Percentiles rank a stretch among this genome's conserved stretches.
These are phyloP conservation scores for Peltaster fructicola DNA, from an alignment of 2,329 filamentous ascomycete genomes.

Conservation along the genomic window DNA sequence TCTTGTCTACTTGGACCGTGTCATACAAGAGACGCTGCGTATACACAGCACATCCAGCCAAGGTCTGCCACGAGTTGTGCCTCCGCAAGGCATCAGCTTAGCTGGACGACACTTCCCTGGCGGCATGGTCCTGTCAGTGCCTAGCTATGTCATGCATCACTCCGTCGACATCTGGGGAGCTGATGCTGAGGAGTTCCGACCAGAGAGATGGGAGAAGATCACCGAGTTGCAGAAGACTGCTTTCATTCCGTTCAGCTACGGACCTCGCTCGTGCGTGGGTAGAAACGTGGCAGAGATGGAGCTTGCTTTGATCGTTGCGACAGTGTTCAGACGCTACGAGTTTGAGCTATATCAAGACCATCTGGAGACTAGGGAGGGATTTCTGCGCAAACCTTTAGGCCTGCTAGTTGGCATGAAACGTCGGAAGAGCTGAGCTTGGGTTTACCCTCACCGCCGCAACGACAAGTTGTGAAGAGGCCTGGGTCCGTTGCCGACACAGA, in stretches of 20 bases:
- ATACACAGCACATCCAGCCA: conserved; percentile 76
- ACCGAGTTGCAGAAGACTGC: conserved; percentile 20
- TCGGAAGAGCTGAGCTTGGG: too few relatives aligned
- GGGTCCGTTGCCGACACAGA: too few relatives aligned
- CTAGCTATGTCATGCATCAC: conserved; percentile 25
- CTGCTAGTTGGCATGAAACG: conserved; percentile 4
- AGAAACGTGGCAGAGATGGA: conserved; percentile 27
- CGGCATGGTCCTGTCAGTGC: conserved; percentile 22
- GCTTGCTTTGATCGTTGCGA: conserved; percentile 22
- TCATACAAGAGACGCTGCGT: conserved; percentile 71
- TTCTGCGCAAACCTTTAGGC: conserved; percentile 16
- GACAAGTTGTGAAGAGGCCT: too few relatives aligned
- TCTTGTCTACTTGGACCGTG: conserved; percentile 55
- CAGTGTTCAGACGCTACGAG: conserved; percentile 19
- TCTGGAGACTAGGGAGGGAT: conserved; percentile 19
- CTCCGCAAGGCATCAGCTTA: conserved; percentile 45
- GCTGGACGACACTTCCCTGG: conserved; percentile 49
- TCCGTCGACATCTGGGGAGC: conserved; percentile 24
- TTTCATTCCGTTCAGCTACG: conserved; percentile 26
- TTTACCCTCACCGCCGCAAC: too few relatives aligned
- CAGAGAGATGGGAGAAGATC: conserved; percentile 24
- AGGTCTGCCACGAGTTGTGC: conserved; percentile 62
- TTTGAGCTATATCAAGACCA: conserved; percentile 19
- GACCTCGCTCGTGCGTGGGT: conserved; percentile 25
- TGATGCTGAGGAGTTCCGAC: conserved; percentile 23